Evolutionary conservation across 1,139 yeast species (phyloP).

Genomic region (Barnettozyma hawaiiensis): DNA sequence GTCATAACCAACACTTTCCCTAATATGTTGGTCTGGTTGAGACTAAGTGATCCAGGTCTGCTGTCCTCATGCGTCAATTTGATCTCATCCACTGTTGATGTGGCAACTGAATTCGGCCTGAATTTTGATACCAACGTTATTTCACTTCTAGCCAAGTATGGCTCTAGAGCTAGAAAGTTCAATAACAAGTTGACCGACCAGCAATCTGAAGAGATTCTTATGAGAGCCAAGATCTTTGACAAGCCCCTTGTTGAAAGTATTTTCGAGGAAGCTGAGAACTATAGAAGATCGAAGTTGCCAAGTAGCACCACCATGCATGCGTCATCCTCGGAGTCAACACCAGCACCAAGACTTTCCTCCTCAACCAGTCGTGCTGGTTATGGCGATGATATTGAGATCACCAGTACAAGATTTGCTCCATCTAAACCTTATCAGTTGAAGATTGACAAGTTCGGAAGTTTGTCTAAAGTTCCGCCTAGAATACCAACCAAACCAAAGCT

Average conservation of each 20-base stretch:
- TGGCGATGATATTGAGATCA: slow-evolving; percentile 9
- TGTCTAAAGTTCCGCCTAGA: slow-evolving; percentile 35
- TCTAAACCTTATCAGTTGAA: slow-evolving; percentile 36
- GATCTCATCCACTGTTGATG: slow-evolving; percentile 59
- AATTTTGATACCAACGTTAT: slow-evolving; percentile 45
- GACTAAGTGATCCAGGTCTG: slow-evolving; percentile 73
- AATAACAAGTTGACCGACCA: slow-evolving; percentile 58
- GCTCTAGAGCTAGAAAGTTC: slow-evolving; percentile 57
- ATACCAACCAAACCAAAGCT: slow-evolving; percentile 37
- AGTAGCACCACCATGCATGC: not conserved
- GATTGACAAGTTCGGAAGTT: slow-evolving; percentile 43
- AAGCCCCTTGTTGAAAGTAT: slow-evolving; percentile 46
- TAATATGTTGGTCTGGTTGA: slow-evolving; percentile 69
- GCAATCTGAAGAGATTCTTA: slow-evolving; percentile 52
- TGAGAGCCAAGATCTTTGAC: slow-evolving; percentile 53
- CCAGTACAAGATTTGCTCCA: slow-evolving; percentile 16
- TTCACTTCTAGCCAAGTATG: slow-evolving; percentile 53
- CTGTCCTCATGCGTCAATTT: slow-evolving; percentile 69
- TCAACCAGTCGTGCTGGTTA: slow-evolving; percentile 9
- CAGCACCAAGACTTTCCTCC: slow-evolving; percentile 8
- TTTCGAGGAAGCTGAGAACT: slow-evolving; percentile 41
- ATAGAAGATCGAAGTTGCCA: slow-evolving; percentile 24
- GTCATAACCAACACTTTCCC: slow-evolving; percentile 42
- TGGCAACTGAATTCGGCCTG: slow-evolving; percentile 51
- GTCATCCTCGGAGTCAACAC: slow-evolving; percentile 4